Evolutionary conservation across 2,329 filamentous ascomycete genomes (phyloP), one percentile per base, ranked within the genome.

Genomic region (Colletotrichum sp.): DNA sequence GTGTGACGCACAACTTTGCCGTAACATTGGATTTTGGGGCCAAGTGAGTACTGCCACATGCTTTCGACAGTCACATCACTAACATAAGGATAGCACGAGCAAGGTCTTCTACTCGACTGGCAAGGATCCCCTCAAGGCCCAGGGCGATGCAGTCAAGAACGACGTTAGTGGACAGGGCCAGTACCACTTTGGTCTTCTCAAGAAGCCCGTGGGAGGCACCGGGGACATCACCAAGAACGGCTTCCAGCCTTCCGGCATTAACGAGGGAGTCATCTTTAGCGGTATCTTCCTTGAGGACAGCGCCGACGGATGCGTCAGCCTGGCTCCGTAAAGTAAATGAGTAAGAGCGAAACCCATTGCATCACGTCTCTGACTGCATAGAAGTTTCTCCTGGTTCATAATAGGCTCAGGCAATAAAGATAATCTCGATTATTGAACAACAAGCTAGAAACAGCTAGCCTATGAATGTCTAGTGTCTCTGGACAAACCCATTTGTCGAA

Each of bases 1-100:
- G 82, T 15, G 83, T 87, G n/a, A 92, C 91, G 86, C 90, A 93
- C 80, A 93, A 93, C 85, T 93, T 93, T 85, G 92, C 88, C 7
- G 74, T 92, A 30, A 89, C 87, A 16, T 83, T 92, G 24, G 88
- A 93, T 81, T 93, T 91, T 81, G 83, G 84, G 60, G 84, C 87
- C 68, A 89, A 90, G 90, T 91, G 82, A 63, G 88, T 83, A 39
- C 39, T 62, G 10, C 59, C 9, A 12, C 7, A 9, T 18, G 49
- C 9, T 13, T n/a, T 10, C 16, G 13, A 3, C 34, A 13, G 10
- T 28, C 6, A 16, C 15, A 2, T 52, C 21, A 36, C 60, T 77
- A 39, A 75, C 28, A 39, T 9, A 16, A 67, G 16, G 13, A 10
- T 71, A 92, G 90, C 79, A 89, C 90, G 44, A 87, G 89, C 2